Evolutionary conservation across 257 asterid species (phyloP).

Genomic region (Coffea eugenioides): DNA sequence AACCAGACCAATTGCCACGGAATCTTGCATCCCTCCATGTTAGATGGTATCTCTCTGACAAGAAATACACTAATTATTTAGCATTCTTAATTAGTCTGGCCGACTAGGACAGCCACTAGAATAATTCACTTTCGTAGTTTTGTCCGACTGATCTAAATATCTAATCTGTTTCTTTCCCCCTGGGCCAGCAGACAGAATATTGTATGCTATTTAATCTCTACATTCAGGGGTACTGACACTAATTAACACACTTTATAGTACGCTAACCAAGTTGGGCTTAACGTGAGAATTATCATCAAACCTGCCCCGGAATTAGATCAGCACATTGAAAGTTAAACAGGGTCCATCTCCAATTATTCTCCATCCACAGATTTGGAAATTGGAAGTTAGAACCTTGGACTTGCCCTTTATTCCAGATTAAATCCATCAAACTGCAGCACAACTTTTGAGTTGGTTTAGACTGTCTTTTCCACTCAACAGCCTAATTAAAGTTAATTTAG

Average conservation of each 20-base stretch:
- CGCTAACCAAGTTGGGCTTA: too few species aligned
- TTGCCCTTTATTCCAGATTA: neutral
- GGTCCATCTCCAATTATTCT: slow-evolving; percentile 3
- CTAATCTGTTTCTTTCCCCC: neutral
- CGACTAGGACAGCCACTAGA: slow-evolving; percentile 9
- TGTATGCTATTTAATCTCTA: neutral
- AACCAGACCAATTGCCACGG: neutral
- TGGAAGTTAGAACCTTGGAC: slow-evolving; percentile 17
- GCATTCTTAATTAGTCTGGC: neutral
- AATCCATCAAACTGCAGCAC: neutral
- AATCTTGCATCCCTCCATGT: neutral
- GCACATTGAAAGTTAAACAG: slow-evolving; percentile 21
- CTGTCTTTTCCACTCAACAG: too few species aligned
- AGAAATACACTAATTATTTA: neutral
- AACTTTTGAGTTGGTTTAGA: neutral
- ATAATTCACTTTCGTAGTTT: neutral
- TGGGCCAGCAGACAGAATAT: neutral
- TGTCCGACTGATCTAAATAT: neutral
- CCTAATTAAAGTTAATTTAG: too few species aligned
- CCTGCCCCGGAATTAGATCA: neutral
- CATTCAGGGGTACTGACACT: neutral
- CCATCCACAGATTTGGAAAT: slow-evolving; percentile 43
- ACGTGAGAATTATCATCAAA: too few species aligned
- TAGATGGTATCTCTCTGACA: too few species aligned
- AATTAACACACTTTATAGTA: too few species aligned